phyloP scores from a whole-genome alignment of 2,329 filamentous ascomycete genomes.

The Bipolaris cookei region DNA sequence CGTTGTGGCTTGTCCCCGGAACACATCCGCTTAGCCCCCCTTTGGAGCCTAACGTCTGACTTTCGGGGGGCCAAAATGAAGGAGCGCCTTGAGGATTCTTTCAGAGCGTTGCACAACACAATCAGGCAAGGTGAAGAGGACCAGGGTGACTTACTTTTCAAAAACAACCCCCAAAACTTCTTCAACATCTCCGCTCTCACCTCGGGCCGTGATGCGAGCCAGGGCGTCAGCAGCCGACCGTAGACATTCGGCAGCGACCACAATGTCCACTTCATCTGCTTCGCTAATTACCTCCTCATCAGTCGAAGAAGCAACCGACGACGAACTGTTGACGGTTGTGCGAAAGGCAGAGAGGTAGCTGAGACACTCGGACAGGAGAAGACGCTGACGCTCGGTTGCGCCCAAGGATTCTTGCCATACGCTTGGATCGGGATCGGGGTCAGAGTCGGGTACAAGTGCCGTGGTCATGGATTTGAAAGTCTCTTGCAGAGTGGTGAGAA shows the following conservation, averaged over 20 bases:
- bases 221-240: slow-evolving; percentile 57
- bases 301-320: slow-evolving; percentile 9
- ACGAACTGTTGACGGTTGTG: slow-evolving; percentile 55
- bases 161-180: slow-evolving; percentile 97
- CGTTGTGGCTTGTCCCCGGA: slow-evolving; percentile 24
- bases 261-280: slow-evolving; percentile 73
- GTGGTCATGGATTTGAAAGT: slow-evolving; percentile 75
- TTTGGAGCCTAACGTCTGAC: slow-evolving; percentile 12
- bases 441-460: slow-evolving; percentile 51
- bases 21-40: slow-evolving; percentile 4
- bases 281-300: not conserved
- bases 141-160: slow-evolving; percentile 74
- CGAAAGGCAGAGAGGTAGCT: slow-evolving; percentile 76
- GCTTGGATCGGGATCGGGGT: slow-evolving; percentile 62
- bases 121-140: slow-evolving; percentile 1
- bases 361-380: slow-evolving; percentile 77
- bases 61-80: slow-evolving; percentile 9
- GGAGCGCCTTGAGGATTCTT: slow-evolving; percentile 7
- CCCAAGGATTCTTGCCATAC: slow-evolving; percentile 85
- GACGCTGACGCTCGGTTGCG: slow-evolving; percentile 86
- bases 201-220: slow-evolving; percentile 86
- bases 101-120: slow-evolving; percentile 2
- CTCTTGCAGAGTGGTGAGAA: slow-evolving; percentile 70
- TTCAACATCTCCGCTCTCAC: slow-evolving; percentile 87
- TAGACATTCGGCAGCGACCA: slow-evolving; percentile 87